Evolutionary conservation across 2,329 filamentous ascomycete species (phyloP).

Genomic region (Sarocladium brachiariae): DNA sequence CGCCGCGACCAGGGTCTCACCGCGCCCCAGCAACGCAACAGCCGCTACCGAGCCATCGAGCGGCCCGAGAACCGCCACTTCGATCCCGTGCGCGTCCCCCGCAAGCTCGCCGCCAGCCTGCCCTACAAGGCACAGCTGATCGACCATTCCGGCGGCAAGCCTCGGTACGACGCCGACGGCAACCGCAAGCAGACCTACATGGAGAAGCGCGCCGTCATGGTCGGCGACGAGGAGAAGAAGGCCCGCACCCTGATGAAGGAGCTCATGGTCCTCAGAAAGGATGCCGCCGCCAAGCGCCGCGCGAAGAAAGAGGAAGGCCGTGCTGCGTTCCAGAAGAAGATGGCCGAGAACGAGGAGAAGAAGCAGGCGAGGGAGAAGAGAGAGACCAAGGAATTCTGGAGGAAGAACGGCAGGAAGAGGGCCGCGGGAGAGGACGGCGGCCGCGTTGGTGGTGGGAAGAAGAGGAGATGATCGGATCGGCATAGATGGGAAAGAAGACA

Average conservation of each 20-base stretch:
- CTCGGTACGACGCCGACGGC: slow-evolving; percentile 4
- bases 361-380: slow-evolving; percentile 79
- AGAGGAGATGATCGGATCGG: slow-evolving; percentile 7
- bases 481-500: background rate
- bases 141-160: slow-evolving; percentile 23
- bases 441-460: slow-evolving; percentile 20
- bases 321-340: slow-evolving; percentile 72
- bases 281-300: slow-evolving; percentile 76
- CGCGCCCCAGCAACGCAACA: slow-evolving; percentile 77
- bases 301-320: slow-evolving; percentile 85
- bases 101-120: slow-evolving; percentile 71
- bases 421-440: slow-evolving; percentile 35
- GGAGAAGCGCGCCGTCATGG: slow-evolving; percentile 90
- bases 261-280: slow-evolving; percentile 81
- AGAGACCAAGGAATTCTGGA: slow-evolving; percentile 90
- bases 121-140: slow-evolving; percentile 91
- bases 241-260: slow-evolving; percentile 88
- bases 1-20: slow-evolving; percentile 67
- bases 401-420: slow-evolving; percentile 73
- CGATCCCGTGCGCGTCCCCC: slow-evolving; percentile 71
- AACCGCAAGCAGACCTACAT: slow-evolving; percentile 87
- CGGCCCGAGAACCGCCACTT: slow-evolving; percentile 61
- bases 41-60: slow-evolving; percentile 68
- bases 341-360: slow-evolving; percentile 78
- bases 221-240: slow-evolving; percentile 79